phyloP scores from a whole-genome alignment of 2,329 filamentous ascomycete species.

The Calonectria multiphialidica region DNA sequence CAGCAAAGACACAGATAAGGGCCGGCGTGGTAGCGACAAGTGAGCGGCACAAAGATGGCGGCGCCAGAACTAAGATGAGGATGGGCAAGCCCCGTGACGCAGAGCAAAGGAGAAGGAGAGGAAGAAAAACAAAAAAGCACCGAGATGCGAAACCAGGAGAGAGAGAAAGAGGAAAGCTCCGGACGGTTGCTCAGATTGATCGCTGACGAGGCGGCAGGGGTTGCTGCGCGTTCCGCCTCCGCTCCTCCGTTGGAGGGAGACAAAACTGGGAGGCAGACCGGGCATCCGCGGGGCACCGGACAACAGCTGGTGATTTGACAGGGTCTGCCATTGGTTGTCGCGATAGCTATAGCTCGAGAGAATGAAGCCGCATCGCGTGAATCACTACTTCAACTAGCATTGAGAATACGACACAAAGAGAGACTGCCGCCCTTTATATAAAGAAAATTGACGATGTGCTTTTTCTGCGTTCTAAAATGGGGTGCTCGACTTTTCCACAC shows the following conservation, averaged over 20 bases:
- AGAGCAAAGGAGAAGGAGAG: too few species aligned
- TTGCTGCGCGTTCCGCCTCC: neutral
- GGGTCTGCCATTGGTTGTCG: neutral
- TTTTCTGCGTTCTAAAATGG: slow-evolving; percentile 37
- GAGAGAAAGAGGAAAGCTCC: neutral
- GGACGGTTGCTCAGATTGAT: neutral
- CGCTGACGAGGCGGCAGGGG: neutral
- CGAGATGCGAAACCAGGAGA: neutral
- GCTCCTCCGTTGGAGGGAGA: neutral
- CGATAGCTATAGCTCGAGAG: neutral
- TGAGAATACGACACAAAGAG: neutral
- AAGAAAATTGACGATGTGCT: slow-evolving; percentile 23
- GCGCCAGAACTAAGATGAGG: too few species aligned
- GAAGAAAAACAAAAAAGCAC: neutral
- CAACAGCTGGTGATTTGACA: neutral
- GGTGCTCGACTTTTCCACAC: slow-evolving; percentile 40
- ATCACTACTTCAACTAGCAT: neutral
- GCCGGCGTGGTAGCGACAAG: neutral
- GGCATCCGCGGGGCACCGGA: neutral
- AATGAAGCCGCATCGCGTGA: neutral
- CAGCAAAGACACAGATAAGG: neutral
- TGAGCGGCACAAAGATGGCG: neutral
- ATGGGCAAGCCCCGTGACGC: neutral
- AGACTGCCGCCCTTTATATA: neutral
- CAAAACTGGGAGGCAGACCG: neutral